Conservation (phyloP, 139 green algal species). For the Dunaliella primolecta region DNA sequence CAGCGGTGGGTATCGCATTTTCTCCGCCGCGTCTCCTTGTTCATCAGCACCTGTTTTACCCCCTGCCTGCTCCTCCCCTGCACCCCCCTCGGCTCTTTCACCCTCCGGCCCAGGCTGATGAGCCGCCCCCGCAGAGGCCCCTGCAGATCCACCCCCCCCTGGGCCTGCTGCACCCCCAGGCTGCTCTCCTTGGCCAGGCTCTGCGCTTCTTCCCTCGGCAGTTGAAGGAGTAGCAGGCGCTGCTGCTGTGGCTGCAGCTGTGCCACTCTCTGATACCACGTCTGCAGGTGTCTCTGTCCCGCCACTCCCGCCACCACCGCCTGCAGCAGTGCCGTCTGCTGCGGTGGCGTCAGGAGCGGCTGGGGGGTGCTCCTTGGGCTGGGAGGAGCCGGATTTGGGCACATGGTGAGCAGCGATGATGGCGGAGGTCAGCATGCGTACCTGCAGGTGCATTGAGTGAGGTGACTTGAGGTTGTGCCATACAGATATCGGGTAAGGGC, state of each 20-base stretch:
- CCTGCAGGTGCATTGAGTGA: too few species aligned
- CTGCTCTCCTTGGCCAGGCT: too few species aligned
- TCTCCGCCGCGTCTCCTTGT: background rate
- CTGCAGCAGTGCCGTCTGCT: background rate
- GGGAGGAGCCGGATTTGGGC: conserved; percentile 6
- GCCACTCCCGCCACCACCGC: background rate
- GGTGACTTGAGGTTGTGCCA: too few species aligned
- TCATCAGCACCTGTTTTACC: background rate
- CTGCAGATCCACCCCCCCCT: too few species aligned
- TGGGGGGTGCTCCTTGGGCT: background rate
- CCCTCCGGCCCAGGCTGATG: too few species aligned
- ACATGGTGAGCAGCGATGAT: conserved; percentile 12
- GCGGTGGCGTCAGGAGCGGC: background rate
- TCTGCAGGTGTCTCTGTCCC: background rate
- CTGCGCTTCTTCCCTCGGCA: too few species aligned
- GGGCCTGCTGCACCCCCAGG: background rate
- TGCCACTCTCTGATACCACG: too few species aligned
- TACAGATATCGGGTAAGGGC: too few species aligned
- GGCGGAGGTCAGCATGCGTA: conserved; percentile 14
- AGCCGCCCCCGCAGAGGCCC: too few species aligned
- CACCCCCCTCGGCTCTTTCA: too few species aligned
- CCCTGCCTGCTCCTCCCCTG: background rate
- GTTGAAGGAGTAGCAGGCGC: too few species aligned
- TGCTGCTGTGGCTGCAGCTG: too few species aligned
- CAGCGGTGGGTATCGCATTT: conserved; percentile 17